Evolutionary conservation across 768 basidiomycete species (phyloP), one percentile per base, ranked within the genome.

Genomic region (Paxillus rubicundulus): DNA sequence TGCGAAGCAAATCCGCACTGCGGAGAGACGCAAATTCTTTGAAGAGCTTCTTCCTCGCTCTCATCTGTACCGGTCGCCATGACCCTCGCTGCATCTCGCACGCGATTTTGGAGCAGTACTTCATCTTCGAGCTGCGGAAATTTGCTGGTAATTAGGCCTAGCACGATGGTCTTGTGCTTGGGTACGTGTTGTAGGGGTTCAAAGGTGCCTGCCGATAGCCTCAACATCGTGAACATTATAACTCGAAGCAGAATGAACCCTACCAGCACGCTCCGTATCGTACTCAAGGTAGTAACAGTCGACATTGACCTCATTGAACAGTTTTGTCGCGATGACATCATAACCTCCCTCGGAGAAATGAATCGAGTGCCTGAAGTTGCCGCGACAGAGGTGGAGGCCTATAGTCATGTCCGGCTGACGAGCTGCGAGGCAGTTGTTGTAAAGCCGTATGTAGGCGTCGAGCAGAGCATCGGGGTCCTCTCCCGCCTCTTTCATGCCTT

Each of bases 401-500:
- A 30, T 64, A 2, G 53, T 70, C 70, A 78, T 69, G 58, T 77
- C 76, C 6, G 27, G 48, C 2, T 73, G 74, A 41, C 69, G 70
- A 32, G 59, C 64, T 46, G 67, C 56, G n/a, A 79, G 59, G 54
- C 71, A 68, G 36, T 66, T 66, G 54, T 70, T 71, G 65, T 74
- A 76, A 38, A 73, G 61, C 55, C 68, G 61, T 60, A 77, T 74
- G 54, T 72, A 87, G 66, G 81, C 80, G 52, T 87, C 80, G 17
- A 91, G 74, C 40, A 90, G 74, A 3, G 77, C 77, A 47, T 80
- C 82, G 16, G 82, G 77, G 67, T 90, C 84, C 17, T 81, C 74
- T 0, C 80, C 81, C 39, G 77, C 80, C 21, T 73, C 75, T 61
- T 77, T 75, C 82, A 89, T 85, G 17, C 78, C 80, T 56, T 75